Evolutionary conservation across 345 rosid genomes (phyloP).

Genomic region (Reutealis trisperma): DNA sequence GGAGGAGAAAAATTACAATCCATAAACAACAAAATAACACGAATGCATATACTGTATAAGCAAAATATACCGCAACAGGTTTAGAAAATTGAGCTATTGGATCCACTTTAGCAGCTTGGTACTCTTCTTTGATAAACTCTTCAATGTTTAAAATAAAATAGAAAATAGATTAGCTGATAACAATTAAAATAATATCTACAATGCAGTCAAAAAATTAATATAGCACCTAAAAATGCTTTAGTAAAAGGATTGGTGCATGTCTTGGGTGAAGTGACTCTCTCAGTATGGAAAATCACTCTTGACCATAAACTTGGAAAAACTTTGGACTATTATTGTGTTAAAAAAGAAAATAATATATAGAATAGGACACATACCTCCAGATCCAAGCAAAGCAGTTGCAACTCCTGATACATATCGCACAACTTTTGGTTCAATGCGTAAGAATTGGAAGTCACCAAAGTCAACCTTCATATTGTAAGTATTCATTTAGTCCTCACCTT

Average conservation of each 20-base stretch:
- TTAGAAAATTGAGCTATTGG: conserved; percentile 79
- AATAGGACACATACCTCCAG: conserved; percentile 69
- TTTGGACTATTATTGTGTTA: not conserved
- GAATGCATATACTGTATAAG: conserved; percentile 14
- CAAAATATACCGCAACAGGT: conserved; percentile 71
- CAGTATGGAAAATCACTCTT: conserved; percentile 1
- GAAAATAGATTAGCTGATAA: conserved; percentile 6
- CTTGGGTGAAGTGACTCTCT: conserved; percentile 6
- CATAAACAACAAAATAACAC: not conserved
- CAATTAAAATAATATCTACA: conserved; percentile 3
- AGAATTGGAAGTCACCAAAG: conserved; percentile 91
- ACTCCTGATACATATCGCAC: conserved; percentile 87
- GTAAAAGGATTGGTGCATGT: conserved; percentile 11
- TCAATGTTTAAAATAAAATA: conserved; percentile 12
- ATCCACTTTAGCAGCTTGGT: conserved; percentile 71
- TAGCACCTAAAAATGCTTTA: not conserved
- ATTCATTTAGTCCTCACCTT: conserved; percentile 16
- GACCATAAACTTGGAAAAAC: not conserved
- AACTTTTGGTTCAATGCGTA: conserved; percentile 74
- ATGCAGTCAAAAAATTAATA: conserved; percentile 4
- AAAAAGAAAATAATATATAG: not conserved
- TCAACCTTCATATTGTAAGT: conserved; percentile 66
- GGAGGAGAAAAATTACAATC: not conserved
- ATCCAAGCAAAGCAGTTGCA: conserved; percentile 89
- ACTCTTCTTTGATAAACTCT: conserved; percentile 83